Evolutionary conservation across 805 yeast species (phyloP).

Genomic region (Candida palmyrensis): DNA sequence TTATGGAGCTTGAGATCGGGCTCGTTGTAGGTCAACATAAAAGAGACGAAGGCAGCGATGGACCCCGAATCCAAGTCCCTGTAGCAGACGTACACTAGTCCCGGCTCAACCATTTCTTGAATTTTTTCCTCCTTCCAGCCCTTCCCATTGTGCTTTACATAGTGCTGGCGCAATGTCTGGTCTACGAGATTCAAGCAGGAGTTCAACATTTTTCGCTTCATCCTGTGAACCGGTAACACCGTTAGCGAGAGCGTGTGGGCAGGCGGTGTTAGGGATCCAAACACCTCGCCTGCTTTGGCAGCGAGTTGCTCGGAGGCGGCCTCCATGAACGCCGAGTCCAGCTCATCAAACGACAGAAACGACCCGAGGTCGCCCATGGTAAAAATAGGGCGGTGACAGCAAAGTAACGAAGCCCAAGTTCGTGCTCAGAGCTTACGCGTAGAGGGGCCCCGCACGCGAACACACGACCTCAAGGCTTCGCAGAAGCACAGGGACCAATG

Average conservation of each 20-base stretch:
- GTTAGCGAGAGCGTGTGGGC: neutral
- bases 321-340: slow-evolving; percentile 3
- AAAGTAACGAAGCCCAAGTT: too few species aligned
- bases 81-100: slow-evolving; percentile 40
- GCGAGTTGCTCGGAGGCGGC: slow-evolving; percentile 1
- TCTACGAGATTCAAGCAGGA: slow-evolving; percentile 17
- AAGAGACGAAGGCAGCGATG: slow-evolving; percentile 41
- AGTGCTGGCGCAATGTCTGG: slow-evolving; percentile 22
- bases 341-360: slow-evolving; percentile 1
- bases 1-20: slow-evolving; percentile 15
- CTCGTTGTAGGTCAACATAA: slow-evolving; percentile 39
- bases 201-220: neutral
- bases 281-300: neutral
- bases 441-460: too few species aligned
- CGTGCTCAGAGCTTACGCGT: too few species aligned
- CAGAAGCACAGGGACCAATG: too few species aligned
- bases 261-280: neutral
- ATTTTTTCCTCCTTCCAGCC: slow-evolving; percentile 38
- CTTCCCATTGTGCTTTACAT: slow-evolving; percentile 25
- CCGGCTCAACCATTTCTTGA: slow-evolving; percentile 43
- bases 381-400: neutral
- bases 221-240: slow-evolving; percentile 2
- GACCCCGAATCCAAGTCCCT: slow-evolving; percentile 1
- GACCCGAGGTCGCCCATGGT: neutral
- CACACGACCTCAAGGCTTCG: neutral